Conservation (phyloP, 2,329 filamentous ascomycete species). For the Pezicula neosporulosa region DNA sequence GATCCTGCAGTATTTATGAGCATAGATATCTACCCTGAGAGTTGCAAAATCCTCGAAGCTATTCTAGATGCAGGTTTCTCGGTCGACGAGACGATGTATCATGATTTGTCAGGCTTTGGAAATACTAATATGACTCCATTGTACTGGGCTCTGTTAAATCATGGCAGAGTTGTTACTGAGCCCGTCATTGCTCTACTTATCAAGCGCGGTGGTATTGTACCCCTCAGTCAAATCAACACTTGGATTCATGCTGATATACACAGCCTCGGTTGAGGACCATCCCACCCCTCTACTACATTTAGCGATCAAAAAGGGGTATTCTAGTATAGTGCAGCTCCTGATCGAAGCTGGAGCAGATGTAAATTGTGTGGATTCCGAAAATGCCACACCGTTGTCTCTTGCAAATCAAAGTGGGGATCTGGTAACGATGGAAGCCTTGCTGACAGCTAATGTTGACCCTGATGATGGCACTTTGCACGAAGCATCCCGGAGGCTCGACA, state of each 20-base stretch:
- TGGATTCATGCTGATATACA: constrained; percentile 50
- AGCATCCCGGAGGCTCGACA: constrained; percentile 55
- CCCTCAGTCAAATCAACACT: constrained; percentile 5
- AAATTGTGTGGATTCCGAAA: constrained; percentile 6
- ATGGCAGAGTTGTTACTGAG: constrained; percentile 60
- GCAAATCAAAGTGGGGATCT: constrained; percentile 44
- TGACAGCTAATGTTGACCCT: constrained; percentile 60
- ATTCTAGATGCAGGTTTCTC: constrained; percentile 57
- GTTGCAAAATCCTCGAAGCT: constrained; percentile 45
- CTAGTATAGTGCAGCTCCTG: constrained; percentile 5
- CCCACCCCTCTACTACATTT: constrained; percentile 12
- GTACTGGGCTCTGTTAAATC: constrained; percentile 59
- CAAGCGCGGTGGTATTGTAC: constrained; percentile 30
- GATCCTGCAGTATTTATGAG: constrained; percentile 48
- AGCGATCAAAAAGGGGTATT: constrained; percentile 9
- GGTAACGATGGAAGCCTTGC: constrained; percentile 45
- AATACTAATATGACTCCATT: constrained; percentile 39
- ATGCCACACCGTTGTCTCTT: constrained; percentile 4
- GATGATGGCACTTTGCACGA: constrained; percentile 68
- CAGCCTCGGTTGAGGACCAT: constrained; percentile 30
- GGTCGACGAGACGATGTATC: constrained; percentile 49
- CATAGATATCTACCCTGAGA: constrained; percentile 52
- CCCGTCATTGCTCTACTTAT: constrained; percentile 54
- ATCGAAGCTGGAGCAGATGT: constrained; percentile 9
- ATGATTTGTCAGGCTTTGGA: background rate